phyloP scores from a whole-genome alignment of 2,329 filamentous ascomycete species.

The Fusarium abutilonis region DNA sequence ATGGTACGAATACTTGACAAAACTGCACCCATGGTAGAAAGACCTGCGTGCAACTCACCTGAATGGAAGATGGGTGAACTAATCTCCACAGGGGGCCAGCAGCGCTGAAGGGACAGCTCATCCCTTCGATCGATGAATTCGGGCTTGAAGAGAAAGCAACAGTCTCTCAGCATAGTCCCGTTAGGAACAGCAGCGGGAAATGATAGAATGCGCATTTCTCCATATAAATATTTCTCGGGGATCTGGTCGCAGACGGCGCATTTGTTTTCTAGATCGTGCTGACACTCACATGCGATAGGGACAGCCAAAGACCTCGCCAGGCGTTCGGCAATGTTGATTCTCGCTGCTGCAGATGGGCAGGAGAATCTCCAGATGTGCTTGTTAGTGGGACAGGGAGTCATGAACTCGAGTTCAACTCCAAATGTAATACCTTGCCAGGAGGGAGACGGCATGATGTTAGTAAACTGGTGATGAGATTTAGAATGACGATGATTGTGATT shows the following conservation, averaged over 20 bases:
- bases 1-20: conserved; percentile 25
- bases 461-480: neutral
- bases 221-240: neutral
- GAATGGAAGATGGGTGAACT: conserved; percentile 30
- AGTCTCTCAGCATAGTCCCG: neutral
- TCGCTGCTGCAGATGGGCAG: conserved; percentile 2
- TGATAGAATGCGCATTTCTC: neutral
- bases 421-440: conserved; percentile 24
- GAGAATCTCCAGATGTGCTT: neutral
- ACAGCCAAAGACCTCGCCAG: neutral
- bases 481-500: neutral
- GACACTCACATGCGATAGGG: conserved; percentile 18
- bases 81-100: conserved; percentile 36
- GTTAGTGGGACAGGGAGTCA: conserved; percentile 7
- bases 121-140: conserved; percentile 4
- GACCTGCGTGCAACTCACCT: conserved; percentile 30
- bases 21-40: conserved; percentile 9
- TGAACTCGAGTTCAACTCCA: conserved; percentile 42
- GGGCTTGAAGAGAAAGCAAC: conserved; percentile 28
- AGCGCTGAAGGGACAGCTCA: neutral
- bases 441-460: conserved; percentile 1
- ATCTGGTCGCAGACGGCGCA: conserved; percentile 12
- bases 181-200: neutral
- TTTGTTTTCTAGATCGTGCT: rapidly evolving
- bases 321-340: conserved; percentile 12